Conservation (phyloP, 176 grass and related monocot genomes). For the Cenchrus americanus region DNA sequence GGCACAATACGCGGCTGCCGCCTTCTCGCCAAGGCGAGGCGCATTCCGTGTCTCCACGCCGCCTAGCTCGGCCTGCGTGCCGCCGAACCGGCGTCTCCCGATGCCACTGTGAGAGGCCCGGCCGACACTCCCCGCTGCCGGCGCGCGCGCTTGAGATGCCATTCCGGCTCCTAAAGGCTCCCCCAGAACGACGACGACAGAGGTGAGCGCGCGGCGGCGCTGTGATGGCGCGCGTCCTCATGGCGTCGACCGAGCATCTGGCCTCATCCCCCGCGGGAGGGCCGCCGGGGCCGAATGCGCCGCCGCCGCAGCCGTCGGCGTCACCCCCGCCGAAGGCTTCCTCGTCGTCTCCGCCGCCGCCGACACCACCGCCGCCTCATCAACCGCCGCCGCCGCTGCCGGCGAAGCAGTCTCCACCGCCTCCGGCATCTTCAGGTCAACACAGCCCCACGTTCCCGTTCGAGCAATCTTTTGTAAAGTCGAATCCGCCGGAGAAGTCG, state of each 20-base stretch:
- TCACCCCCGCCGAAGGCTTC: constrained; percentile 21
- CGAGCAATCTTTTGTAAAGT: background rate
- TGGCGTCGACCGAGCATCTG: constrained; percentile 30
- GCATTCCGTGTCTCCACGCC: constrained; percentile 37
- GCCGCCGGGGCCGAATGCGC: constrained; percentile 11
- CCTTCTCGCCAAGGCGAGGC: constrained; percentile 35
- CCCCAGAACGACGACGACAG: constrained; percentile 12
- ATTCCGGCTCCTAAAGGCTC: background rate
- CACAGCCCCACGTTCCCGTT: background rate
- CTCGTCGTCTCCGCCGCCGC: background rate
- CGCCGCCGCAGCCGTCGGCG: background rate
- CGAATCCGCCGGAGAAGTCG: background rate
- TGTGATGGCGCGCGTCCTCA: constrained; percentile 44
- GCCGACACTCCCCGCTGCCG: background rate
- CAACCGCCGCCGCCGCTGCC: background rate
- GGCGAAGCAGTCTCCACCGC: background rate
- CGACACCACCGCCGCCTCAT: background rate
- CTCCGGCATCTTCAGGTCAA: constrained; percentile 1
- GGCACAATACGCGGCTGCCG: constrained; percentile 29
- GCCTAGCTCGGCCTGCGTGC: background rate
- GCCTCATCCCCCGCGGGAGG: constrained; percentile 25
- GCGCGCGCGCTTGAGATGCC: constrained; percentile 21
- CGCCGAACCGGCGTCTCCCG: background rate
- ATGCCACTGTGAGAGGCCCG: constrained; percentile 29
- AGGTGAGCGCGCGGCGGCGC: constrained; percentile 37